Evolutionary conservation across 805 yeast genomes (phyloP).

Genomic region (Ogataea angusta): DNA sequence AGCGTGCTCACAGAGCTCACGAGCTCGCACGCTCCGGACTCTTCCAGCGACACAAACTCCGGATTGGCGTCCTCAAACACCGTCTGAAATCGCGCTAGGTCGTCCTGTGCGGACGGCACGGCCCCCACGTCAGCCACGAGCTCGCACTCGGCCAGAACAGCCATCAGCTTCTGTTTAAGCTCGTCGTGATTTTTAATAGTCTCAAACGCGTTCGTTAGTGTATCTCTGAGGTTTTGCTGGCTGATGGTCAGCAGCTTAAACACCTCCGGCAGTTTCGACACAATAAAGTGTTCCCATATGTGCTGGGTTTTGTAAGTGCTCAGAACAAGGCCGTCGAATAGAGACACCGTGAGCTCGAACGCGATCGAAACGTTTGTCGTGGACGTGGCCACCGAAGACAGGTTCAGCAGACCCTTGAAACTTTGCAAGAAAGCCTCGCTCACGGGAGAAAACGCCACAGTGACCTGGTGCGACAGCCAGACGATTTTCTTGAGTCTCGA

Average conservation of each 20-base stretch:
- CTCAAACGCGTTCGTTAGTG: slow-evolving; percentile 23
- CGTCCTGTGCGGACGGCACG: slow-evolving; percentile 3
- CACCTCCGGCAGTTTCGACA: slow-evolving; percentile 26
- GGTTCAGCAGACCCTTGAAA: slow-evolving; percentile 29
- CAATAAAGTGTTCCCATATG: slow-evolving; percentile 28
- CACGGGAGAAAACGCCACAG: slow-evolving; percentile 22
- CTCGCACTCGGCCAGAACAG: slow-evolving; percentile 21
- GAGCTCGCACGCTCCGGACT: slow-evolving; percentile 51
- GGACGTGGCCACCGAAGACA: slow-evolving; percentile 29
- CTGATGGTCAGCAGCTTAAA: slow-evolving; percentile 29
- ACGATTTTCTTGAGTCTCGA: slow-evolving; percentile 28
- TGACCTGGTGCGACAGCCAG: slow-evolving; percentile 32
- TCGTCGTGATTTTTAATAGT: slow-evolving; percentile 11
- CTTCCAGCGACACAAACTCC: slow-evolving; percentile 48
- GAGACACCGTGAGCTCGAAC: slow-evolving; percentile 26
- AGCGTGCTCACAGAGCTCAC: slow-evolving; percentile 46
- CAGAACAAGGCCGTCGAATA: slow-evolving; percentile 27
- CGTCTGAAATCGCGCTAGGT: slow-evolving; percentile 13
- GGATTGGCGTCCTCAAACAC: slow-evolving; percentile 39
- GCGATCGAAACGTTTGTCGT: slow-evolving; percentile 30
- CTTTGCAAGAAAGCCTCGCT: slow-evolving; percentile 26
- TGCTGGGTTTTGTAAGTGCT: slow-evolving; percentile 18
- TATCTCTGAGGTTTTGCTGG: slow-evolving; percentile 26
- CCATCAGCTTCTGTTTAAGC: slow-evolving; percentile 18
- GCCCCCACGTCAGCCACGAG: slow-evolving; percentile 19